Percentiles rank a stretch among this genome's conserved stretches.
These are phyloP conservation scores for Hysterangium stoloniferum DNA, from an alignment of 768 basidiomycete genomes.

Conservation along the genomic window DNA sequence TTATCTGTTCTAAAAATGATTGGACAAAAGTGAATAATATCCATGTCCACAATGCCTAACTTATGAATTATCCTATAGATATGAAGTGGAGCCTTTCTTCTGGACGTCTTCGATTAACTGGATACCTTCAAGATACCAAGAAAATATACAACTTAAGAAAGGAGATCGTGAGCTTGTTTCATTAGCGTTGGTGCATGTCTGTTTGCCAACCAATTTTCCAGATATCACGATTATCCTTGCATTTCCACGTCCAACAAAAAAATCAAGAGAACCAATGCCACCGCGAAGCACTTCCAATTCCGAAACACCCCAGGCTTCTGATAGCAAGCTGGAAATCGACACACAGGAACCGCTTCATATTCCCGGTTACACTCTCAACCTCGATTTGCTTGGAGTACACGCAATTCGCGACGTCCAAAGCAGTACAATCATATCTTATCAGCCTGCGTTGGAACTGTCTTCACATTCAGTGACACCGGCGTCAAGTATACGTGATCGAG, in stretches of 20 bases:
- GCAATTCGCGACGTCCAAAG: constrained; percentile 31
- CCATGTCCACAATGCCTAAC: not conserved
- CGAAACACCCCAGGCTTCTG: no score
- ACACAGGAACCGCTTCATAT: constrained; percentile 41
- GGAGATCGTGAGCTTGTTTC: constrained; percentile 43
- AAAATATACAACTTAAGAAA: constrained; percentile 29
- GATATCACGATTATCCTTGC: constrained; percentile 50
- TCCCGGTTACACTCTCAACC: constrained; percentile 13
- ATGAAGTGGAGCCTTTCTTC: constrained; percentile 54
- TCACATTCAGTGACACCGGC: no score
- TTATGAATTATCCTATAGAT: constrained; percentile 25
- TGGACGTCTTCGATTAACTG: constrained; percentile 57
- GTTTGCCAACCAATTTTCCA: constrained; percentile 27
- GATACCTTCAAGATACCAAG: constrained; percentile 62
- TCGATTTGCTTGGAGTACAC: constrained; percentile 47
- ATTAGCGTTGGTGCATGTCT: not conserved
- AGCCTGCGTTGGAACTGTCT: constrained; percentile 14
- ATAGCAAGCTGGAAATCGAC: constrained; percentile 35
- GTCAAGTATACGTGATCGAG: not conserved
- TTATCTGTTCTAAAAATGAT: constrained; percentile 47
- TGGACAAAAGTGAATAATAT: constrained; percentile 37
- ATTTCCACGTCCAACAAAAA: constrained; percentile 34
- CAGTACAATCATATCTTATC: constrained; percentile 23
- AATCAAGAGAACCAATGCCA: constrained; percentile 9
- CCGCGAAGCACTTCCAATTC: not conserved